Conservation (phyloP, 768 basidiomycete species). For the Pilatotrama ljubarskyi region DNA sequence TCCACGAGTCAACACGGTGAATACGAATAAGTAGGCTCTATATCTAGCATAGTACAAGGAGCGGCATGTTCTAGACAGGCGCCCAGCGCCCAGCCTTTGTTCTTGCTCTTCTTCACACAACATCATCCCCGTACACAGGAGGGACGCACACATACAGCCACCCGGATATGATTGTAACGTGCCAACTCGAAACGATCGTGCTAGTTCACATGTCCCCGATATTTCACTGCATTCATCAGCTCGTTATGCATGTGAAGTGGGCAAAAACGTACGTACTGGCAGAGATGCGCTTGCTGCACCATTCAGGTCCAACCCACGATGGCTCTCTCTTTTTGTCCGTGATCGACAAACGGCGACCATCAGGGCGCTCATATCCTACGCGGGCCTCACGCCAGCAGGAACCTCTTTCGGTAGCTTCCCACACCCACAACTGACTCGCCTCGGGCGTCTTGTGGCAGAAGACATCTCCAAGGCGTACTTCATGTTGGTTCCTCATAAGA, state of each 20-base stretch:
- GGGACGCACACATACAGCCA: no score
- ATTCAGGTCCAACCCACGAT: neutral
- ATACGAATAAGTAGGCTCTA: no score
- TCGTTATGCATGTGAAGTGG: neutral
- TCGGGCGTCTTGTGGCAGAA: neutral
- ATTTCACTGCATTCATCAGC: neutral
- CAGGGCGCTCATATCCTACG: neutral
- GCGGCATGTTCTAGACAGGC: no score
- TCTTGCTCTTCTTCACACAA: no score
- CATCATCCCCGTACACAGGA: no score
- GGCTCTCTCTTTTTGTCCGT: neutral
- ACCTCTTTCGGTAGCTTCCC: neutral
- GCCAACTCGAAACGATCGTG: no score
- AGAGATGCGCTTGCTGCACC: neutral
- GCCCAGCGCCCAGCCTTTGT: no score
- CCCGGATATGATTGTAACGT: no score
- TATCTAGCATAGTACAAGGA: no score
- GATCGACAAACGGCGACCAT: neutral
- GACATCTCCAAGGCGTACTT: neutral
- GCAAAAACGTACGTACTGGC: neutral
- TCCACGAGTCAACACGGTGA: no score
- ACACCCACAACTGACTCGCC: neutral
- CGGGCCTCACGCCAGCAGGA: neutral
- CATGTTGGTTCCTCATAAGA: neutral
- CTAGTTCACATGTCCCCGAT: neutral